Evolutionary conservation across 768 basidiomycete genomes (phyloP).

Genomic region (Cystoderma amianthinum): DNA sequence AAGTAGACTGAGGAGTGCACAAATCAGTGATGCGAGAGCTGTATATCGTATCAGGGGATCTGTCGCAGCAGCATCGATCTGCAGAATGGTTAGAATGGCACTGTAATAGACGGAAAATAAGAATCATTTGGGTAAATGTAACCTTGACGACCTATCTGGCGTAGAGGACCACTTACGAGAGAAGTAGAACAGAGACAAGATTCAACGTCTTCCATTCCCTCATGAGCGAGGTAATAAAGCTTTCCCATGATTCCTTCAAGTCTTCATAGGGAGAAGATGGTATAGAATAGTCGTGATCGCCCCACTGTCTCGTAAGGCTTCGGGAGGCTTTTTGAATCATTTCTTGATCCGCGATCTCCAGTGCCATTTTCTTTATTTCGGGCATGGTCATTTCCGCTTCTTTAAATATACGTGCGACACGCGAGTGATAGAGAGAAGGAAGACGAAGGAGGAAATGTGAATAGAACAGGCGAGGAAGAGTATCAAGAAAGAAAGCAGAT

Average conservation of each 20-base stretch:
- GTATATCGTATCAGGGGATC: conserved; percentile 49
- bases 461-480: background rate
- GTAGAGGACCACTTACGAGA: no score
- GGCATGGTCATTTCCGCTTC: background rate
- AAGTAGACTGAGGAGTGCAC: conserved; percentile 5
- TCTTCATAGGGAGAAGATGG: background rate
- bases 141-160: background rate
- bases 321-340: background rate
- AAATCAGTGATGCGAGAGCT: conserved; percentile 41
- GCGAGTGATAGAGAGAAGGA: background rate
- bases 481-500: background rate
- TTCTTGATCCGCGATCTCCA: background rate
- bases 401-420: background rate
- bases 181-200: conserved; percentile 17
- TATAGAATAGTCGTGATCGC: no score
- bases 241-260: conserved; percentile 27
- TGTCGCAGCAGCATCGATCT: conserved; percentile 27
- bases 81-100: conserved; percentile 22
- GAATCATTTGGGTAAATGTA: conserved; percentile 4
- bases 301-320: background rate
- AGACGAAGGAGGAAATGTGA: background rate
- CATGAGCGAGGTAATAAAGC: conserved; percentile 16
- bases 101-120: conserved; percentile 6
- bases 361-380: background rate
- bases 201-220: conserved; percentile 21